A percentile compares a stretch with the other conserved stretches of the same genome.
Evolutionary conservation across 2,329 filamentous ascomycete species (phyloP).

Genomic region (Stagonosporopsis tanaceti): DNA sequence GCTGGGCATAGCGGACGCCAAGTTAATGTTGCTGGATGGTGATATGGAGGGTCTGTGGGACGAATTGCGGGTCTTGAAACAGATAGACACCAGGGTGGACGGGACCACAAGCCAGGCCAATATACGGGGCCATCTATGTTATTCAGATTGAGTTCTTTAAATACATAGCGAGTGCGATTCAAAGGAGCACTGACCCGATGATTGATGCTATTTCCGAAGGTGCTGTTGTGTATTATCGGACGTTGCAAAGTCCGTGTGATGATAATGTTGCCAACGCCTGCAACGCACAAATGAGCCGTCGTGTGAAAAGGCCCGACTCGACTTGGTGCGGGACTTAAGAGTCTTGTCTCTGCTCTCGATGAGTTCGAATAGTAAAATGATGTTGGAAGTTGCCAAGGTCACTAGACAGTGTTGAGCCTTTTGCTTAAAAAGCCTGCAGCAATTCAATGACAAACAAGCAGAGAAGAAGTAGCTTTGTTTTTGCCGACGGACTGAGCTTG

Average conservation of each 20-base stretch:
- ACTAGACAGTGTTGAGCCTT: too few species aligned
- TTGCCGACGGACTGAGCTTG: too few species aligned
- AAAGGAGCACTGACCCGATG: too few species aligned
- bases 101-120: not conserved
- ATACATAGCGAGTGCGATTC: too few species aligned
- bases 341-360: not conserved
- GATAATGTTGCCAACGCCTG: too few species aligned
- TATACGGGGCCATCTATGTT: not conserved
- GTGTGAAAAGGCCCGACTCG: too few species aligned
- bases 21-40: conserved; percentile 2
- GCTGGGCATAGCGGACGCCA: not conserved
- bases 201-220: not conserved
- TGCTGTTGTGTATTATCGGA: not conserved
- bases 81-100: not conserved
- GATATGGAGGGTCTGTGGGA: not conserved
- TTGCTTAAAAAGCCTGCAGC: too few species aligned
- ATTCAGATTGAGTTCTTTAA: not conserved
- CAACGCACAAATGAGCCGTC: too few species aligned
- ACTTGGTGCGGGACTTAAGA: not conserved
- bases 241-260: not conserved
- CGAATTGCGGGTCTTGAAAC: conserved; percentile 3
- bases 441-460: too few species aligned
- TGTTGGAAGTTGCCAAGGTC: not conserved
- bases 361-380: not conserved
- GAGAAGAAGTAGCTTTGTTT: too few species aligned